Base-by-base conservation (phyloP, 192 early-diverging fungal genomes). In the Backusella circina region DNA sequence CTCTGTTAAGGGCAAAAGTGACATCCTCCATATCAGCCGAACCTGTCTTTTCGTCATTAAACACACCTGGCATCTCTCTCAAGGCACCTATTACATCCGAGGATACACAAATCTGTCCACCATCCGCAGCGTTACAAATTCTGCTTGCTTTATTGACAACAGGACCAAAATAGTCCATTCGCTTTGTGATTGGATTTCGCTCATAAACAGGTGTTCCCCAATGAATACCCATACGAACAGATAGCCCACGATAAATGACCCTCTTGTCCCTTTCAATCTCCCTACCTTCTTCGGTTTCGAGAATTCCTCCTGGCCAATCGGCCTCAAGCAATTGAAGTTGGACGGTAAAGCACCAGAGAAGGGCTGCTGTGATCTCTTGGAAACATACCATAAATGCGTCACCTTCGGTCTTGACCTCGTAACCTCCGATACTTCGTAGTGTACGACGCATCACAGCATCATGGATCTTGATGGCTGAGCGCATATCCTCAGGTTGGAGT, bases 111-210 rank as follows among this genome's bases (percentile, higher is more conserved):
- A 95, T 93, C 73, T 97, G 94, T 3, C 95, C 95, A 18, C 95
- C 95, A 70, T 97, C 95, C 0, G 95, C 94, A 5, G 91, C 90
- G 21, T 88, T 89, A 67, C 92, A 90, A 65, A 96, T 92, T 47
- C 95, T 89, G 28, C 92, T 86, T 0, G 95, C 90, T 6, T 93
- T 89, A 78, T 97, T 97, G 51, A 96, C 95, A 86, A 97, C 93
- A 2, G 95, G 95, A 0, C 95, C 95, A 86, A 94, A 97, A 82
- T 97, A 97, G 81, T 97, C 95, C 95, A 97, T 97, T 37, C 95
- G 91, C 21, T 90, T 85, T 28, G 95, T 97, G 57, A 96, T 87
- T 8, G 94, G 93, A 74, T 97, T 94, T 26, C 90, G 88, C 71
- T 97, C 95, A 51, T 92, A 95, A 7, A 95, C 90, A 5, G 95